Base-by-base conservation (phyloP, 495 filamentous ascomycete species). In the Penicillium malachiteum region DNA sequence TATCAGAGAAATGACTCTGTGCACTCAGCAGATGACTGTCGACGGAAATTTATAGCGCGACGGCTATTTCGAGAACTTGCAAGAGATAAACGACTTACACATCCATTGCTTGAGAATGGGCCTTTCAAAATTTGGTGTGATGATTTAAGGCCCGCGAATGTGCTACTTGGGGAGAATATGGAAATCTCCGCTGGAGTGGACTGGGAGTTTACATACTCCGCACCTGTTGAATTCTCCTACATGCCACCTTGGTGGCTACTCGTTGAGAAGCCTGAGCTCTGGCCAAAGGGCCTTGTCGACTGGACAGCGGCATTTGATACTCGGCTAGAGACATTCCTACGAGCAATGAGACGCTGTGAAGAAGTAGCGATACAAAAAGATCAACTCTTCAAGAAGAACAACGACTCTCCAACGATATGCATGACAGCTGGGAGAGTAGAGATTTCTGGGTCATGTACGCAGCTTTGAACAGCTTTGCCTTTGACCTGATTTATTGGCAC, bases 71-170 rank as follows among this genome's bases (percentile, higher is more conserved):
- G 51, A 11, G 39, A 39, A 47, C 17, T 54, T 39, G 32, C 30
- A 38, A 41, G 18, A 54, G 43, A 47, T 26, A 41, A n/a, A 5
- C 9, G 21, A 7, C 52, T 55, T 41, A 55, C n/a, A 13, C 9
- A 48, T 2, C 35, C 46, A 40, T 48, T 3, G 32, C 34, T 17
- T 42, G 33, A 55, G 12, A 7, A 55, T 8, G 52, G 52, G 7
- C 52, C 52, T n/a, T 55, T 48, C 10, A 14, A 9, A 33, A 1
- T 55, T 12, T 48, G 43, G 52, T 66, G 57, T 45, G 65, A 68
- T 44, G 63, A 68, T 52, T 57, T 66, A 7, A 48, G 59, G 14
- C 65, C 59, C 21, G 53, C 56, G 9, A 71, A 67, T 51, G 40
- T 69, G 18, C 61, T 69, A n/a, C 42, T 67, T 17, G 45, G 63